Evolutionary conservation across 768 basidiomycete genomes (phyloP).

Genomic region (Rhizopogon sp.): DNA sequence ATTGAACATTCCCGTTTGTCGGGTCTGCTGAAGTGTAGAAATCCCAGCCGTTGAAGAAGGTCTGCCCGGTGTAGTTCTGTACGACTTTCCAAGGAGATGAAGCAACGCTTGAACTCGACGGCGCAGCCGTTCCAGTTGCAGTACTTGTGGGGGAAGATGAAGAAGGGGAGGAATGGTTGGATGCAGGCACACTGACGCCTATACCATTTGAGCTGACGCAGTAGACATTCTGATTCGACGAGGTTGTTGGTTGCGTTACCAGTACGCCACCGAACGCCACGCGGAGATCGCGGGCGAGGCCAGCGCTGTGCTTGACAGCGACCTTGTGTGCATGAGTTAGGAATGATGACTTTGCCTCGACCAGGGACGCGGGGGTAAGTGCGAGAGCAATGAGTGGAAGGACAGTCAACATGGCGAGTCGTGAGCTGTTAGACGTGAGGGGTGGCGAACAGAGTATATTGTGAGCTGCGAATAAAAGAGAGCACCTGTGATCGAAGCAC

Average conservation of each 20-base stretch:
- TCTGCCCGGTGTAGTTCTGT: conserved; percentile 55
- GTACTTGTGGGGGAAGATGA: conserved; percentile 15
- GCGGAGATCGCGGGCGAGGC: conserved; percentile 65
- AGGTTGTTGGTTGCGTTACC: conserved; percentile 32
- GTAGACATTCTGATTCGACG: conserved; percentile 26
- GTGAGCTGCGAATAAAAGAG: conserved; percentile 13
- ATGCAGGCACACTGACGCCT: conserved; percentile 16
- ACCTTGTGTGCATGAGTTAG: conserved; percentile 45
- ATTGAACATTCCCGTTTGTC: conserved; percentile 69
- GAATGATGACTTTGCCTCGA: conserved; percentile 24
- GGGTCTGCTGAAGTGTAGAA: conserved; percentile 72
- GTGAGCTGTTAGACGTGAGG: conserved; percentile 2
- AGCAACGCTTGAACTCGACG: conserved; percentile 18
- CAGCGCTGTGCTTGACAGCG: conserved; percentile 54
- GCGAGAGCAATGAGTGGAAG: conserved; percentile 25
- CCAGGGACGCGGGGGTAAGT: conserved; percentile 20
- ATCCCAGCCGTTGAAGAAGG: conserved; percentile 80
- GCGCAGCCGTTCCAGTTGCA: conserved; percentile 7
- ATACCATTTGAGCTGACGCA: conserved; percentile 24
- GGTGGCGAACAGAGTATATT: neutral
- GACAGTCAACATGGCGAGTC: conserved; percentile 19
- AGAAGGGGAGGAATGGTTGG: conserved; percentile 10
- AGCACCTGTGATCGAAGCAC: conserved; percentile 8
- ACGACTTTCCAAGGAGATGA: conserved; percentile 56
- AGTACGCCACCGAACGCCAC: conserved; percentile 55